phyloP scores from a whole-genome alignment of 164 flowering plant species.

The Umbilicus rupestris region DNA sequence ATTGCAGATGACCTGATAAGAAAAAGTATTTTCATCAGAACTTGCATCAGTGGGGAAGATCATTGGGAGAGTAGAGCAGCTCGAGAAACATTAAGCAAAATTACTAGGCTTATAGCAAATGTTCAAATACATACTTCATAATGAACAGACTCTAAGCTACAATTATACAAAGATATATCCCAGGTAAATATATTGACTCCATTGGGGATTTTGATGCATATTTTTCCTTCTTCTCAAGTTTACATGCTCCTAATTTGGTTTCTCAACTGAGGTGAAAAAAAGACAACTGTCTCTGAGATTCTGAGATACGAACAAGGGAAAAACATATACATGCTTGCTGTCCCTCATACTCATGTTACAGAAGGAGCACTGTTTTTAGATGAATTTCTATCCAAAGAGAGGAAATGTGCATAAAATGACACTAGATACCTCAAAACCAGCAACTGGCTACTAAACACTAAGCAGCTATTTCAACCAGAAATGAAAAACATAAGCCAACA shows the following conservation, averaged over 20 bases:
- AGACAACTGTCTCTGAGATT: too few species aligned
- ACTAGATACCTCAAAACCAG: too few species aligned
- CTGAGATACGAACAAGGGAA: too few species aligned
- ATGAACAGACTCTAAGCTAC: constrained; percentile 23
- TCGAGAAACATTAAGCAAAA: constrained; percentile 56
- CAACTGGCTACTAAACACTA: too few species aligned
- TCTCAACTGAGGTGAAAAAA: neutral
- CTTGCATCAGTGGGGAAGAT: constrained; percentile 73
- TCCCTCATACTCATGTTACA: too few species aligned
- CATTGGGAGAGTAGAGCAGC: constrained; percentile 70
- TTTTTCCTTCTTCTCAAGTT: neutral
- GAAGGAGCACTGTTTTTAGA: too few species aligned
- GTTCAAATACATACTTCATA: constrained; percentile 41
- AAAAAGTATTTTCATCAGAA: constrained; percentile 66
- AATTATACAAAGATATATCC: neutral
- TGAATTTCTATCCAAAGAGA: too few species aligned
- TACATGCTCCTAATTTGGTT: neutral
- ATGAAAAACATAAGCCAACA: too few species aligned
- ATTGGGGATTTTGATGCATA: neutral
- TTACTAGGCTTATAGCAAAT: constrained; percentile 60
- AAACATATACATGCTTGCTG: too few species aligned
- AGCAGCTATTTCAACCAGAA: too few species aligned
- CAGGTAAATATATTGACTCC: neutral
- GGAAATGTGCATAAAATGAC: too few species aligned
- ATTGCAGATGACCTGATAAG: constrained; percentile 72